phyloP scores from a whole-genome alignment of 345 rosid species.

The Eucalyptus globulus region DNA sequence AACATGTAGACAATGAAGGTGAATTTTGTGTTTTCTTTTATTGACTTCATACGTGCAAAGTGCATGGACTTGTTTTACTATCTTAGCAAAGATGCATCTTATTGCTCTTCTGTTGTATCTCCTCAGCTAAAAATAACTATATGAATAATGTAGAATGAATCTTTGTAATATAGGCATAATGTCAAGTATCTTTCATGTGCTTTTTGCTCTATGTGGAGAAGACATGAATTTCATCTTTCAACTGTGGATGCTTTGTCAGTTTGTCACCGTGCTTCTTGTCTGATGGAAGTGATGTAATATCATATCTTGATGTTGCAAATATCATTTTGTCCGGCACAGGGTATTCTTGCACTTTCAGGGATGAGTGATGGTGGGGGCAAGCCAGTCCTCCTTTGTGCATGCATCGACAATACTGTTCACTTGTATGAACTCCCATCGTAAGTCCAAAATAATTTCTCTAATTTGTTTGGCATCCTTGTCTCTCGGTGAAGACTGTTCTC shows the following conservation, averaged over 20 bases:
- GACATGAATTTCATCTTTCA: too few species aligned
- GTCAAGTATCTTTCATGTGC: neutral
- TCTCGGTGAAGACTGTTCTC: too few species aligned
- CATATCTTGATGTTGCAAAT: neutral
- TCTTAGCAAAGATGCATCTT: too few species aligned
- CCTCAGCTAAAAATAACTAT: too few species aligned
- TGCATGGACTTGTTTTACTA: too few species aligned
- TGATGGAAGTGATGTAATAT: neutral
- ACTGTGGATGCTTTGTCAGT: neutral
- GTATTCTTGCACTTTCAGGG: slow-evolving; percentile 24
- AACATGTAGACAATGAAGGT: neutral
- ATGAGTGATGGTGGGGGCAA: slow-evolving; percentile 25
- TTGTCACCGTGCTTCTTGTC: neutral
- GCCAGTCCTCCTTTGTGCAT: slow-evolving; percentile 32
- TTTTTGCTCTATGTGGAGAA: neutral
- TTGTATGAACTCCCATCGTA: slow-evolving; percentile 38
- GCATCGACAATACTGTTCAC: slow-evolving; percentile 15
- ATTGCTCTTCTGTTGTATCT: too few species aligned
- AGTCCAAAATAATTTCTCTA: neutral
- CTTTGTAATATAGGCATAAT: neutral
- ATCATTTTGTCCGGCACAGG: slow-evolving; percentile 2
- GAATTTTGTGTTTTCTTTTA: neutral
- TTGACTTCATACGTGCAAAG: too few species aligned
- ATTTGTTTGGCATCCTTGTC: too few species aligned
- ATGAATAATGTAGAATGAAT: too few species aligned